These are phyloP conservation scores for Ceratobasidium sp. DNA, from an alignment of 1,284 basidiomycete species.

Conservation along the genomic window DNA sequence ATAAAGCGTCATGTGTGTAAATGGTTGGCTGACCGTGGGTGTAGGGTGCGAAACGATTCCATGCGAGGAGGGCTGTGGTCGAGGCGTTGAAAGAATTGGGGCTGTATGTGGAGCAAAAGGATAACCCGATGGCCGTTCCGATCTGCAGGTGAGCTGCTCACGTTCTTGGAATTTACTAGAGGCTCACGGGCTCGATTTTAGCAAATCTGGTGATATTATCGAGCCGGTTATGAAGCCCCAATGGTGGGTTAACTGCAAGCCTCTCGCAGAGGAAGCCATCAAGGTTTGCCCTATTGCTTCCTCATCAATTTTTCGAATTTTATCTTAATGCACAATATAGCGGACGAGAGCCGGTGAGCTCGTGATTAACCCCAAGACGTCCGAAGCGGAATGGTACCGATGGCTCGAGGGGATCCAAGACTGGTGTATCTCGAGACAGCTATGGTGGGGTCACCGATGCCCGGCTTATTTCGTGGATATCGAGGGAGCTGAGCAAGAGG, in stretches of 20 bases:
- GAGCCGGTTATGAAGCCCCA: slow-evolving; percentile 98
- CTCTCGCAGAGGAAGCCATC: slow-evolving; percentile 90
- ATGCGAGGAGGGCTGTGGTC: slow-evolving; percentile 87
- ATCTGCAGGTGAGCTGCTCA: slow-evolving; percentile 74
- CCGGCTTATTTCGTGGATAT: slow-evolving; percentile 95
- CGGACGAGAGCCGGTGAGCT: slow-evolving; percentile 89
- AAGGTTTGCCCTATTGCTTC: slow-evolving; percentile 62
- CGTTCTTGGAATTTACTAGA: background rate
- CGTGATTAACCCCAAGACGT: slow-evolving; percentile 82
- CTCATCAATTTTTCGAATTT: slow-evolving; percentile 3
- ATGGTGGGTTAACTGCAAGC: slow-evolving; percentile 98
- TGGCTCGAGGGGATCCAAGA: slow-evolving; percentile 98
- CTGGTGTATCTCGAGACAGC: slow-evolving; percentile 98
- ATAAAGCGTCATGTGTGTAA: too few relatives aligned
- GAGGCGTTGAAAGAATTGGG: slow-evolving; percentile 88
- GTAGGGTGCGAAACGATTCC: slow-evolving; percentile 97
- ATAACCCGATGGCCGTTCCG: slow-evolving; percentile 96
- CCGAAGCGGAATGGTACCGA: slow-evolving; percentile 94
- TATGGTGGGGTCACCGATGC: slow-evolving; percentile 99
- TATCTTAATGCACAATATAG: slow-evolving; percentile 57
- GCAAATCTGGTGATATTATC: slow-evolving; percentile 95
- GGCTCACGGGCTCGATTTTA: slow-evolving; percentile 53
- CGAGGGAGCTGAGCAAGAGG: slow-evolving; percentile 82
- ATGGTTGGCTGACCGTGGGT: background rate
- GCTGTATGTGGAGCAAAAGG: slow-evolving; percentile 90